Evolutionary conservation across 441 rosid genomes (phyloP).

Genomic region (Erysimum cheiri): DNA sequence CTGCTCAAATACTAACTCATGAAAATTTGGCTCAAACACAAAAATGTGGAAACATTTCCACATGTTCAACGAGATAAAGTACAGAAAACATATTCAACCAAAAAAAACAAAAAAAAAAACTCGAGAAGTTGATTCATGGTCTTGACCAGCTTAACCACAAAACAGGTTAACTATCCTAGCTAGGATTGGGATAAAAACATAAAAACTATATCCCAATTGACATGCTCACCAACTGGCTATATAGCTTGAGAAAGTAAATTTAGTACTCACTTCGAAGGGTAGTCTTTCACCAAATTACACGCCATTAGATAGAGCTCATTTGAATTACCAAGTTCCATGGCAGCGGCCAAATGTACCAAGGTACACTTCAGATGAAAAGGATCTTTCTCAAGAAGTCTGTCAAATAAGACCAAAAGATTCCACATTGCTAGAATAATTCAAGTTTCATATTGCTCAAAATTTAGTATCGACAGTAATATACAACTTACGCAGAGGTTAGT

Average conservation of each 20-base stretch:
- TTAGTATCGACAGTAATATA: conserved; percentile 29
- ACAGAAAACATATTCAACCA: conserved; percentile 5
- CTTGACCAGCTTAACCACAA: conserved; percentile 24
- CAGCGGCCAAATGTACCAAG: conserved; percentile 88
- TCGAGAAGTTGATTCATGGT: conserved; percentile 1
- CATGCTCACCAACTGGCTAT: conserved; percentile 26
- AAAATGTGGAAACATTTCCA: neutral
- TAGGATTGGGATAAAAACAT: conserved; percentile 21
- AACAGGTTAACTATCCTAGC: conserved; percentile 14
- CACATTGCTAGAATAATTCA: conserved; percentile 24
- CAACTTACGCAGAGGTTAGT: conserved; percentile 77
- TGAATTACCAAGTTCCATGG: conserved; percentile 93
- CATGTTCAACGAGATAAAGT: conserved; percentile 2
- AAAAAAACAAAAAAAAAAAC: conserved; percentile 17
- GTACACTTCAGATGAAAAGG: conserved; percentile 94
- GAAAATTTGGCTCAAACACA: conserved; percentile 23
- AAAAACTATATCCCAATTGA: neutral
- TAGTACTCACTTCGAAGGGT: conserved; percentile 85
- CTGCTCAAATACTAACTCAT: conserved; percentile 15
- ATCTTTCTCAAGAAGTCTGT: conserved; percentile 91
- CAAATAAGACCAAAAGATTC: conserved; percentile 36
- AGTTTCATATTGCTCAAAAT: conserved; percentile 29
- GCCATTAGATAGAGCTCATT: conserved; percentile 97
- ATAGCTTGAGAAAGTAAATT: conserved; percentile 22
- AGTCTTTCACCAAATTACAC: conserved; percentile 93